A percentile compares a stretch with the other conserved stretches of the same genome.
Evolutionary conservation across 768 basidiomycete genomes (phyloP).

Genomic region (Exsudoporus frostii): DNA sequence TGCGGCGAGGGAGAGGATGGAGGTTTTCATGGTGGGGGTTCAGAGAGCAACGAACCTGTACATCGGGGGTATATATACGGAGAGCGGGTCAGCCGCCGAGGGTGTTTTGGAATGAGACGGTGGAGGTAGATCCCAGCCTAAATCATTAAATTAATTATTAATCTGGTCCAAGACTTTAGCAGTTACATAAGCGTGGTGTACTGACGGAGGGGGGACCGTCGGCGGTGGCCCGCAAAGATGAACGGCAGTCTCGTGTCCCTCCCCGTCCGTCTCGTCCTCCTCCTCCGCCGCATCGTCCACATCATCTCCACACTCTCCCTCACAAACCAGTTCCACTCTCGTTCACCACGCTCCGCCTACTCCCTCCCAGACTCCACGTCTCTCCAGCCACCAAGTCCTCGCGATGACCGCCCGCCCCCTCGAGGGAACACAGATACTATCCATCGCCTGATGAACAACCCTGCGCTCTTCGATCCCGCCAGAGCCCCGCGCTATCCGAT

Average conservation of each 20-base stretch:
- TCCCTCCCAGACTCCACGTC: neutral
- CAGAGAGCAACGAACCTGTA: slow-evolving; percentile 8
- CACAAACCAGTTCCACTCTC: slow-evolving; percentile 43
- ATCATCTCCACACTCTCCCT: slow-evolving; percentile 68
- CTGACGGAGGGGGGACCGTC: neutral
- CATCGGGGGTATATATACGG: neutral
- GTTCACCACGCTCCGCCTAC: neutral
- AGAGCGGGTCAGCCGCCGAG: slow-evolving; percentile 5
- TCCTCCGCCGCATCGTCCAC: slow-evolving; percentile 66
- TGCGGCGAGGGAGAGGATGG: neutral
- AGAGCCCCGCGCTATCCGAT: slow-evolving; percentile 85
- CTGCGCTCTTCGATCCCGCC: slow-evolving; percentile 73
- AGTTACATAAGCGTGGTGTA: slow-evolving; percentile 9
- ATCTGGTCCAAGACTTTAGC: too few relatives aligned
- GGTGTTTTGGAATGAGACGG: neutral
- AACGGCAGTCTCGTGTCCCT: slow-evolving; percentile 39
- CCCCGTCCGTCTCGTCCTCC: slow-evolving; percentile 55
- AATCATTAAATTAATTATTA: too few relatives aligned
- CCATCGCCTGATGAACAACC: slow-evolving; percentile 70
- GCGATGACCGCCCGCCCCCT: slow-evolving; percentile 13
- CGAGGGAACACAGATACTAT: slow-evolving; percentile 40
- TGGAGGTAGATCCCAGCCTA: too few relatives aligned
- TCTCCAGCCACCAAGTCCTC: slow-evolving; percentile 11
- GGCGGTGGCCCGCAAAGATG: slow-evolving; percentile 24
- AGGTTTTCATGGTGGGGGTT: slow-evolving; percentile 7